These are phyloP conservation scores for Agrocybe pediades DNA, from an alignment of 768 basidiomycete genomes.

Conservation along the genomic window DNA sequence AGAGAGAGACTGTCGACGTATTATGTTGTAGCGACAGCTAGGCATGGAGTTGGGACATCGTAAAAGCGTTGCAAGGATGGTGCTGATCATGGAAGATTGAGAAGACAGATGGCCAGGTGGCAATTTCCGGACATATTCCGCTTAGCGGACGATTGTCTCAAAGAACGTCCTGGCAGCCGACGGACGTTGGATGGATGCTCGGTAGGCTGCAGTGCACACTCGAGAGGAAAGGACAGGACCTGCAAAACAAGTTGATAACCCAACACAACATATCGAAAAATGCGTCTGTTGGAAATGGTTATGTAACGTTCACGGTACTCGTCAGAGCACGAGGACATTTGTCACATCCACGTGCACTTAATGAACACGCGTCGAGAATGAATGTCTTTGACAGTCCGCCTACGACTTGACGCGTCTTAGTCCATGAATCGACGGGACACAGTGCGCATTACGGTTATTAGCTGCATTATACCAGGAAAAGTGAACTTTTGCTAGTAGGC, in stretches of 20 bases:
- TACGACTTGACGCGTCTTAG: slow-evolving; percentile 6
- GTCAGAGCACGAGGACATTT: background rate
- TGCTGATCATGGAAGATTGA: slow-evolving; percentile 2
- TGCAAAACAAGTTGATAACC: too few relatives aligned
- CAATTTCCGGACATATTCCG: slow-evolving; percentile 8
- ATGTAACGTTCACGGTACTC: slow-evolving; percentile 9
- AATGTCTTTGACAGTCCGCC: background rate
- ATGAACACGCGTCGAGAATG: slow-evolving; percentile 9
- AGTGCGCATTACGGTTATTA: background rate
- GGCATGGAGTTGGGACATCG: background rate
- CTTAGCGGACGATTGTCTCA: slow-evolving; percentile 1
- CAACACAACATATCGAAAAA: background rate
- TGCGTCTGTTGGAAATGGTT: background rate
- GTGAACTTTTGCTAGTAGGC: background rate
- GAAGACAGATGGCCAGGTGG: slow-evolving; percentile 6
- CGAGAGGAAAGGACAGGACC: too few relatives aligned
- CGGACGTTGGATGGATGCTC: background rate
- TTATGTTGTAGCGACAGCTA: too few relatives aligned
- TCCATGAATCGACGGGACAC: background rate
- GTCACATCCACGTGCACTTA: slow-evolving; percentile 14
- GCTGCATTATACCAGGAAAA: background rate
- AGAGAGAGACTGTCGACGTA: too few relatives aligned
- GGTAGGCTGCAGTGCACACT: too few relatives aligned
- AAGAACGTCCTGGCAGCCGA: background rate
- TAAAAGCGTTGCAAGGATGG: background rate